These are phyloP conservation scores for Aureobasidium vineae DNA, from an alignment of 2,329 filamentous ascomycete species.

Conservation along the genomic window DNA sequence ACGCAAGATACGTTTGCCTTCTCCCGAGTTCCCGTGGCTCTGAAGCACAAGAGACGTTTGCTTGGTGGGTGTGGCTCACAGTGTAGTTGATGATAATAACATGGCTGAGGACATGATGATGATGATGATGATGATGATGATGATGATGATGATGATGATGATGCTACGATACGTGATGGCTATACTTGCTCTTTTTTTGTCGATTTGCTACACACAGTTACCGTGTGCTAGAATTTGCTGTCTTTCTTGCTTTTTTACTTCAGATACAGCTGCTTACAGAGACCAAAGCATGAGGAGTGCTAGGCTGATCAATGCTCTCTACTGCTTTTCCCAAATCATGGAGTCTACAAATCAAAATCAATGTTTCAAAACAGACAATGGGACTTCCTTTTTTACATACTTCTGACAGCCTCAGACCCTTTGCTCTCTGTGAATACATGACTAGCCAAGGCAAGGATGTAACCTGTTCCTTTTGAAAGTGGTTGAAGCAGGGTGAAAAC, in stretches of 20 bases:
- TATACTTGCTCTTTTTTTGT: not conserved
- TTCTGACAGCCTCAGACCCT: too few relatives aligned
- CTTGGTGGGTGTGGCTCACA: not conserved
- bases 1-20: not conserved
- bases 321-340: too few relatives aligned
- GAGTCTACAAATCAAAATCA: too few relatives aligned
- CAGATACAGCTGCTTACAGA: too few relatives aligned
- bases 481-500: not conserved
- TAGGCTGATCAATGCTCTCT: too few relatives aligned
- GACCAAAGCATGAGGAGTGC: too few relatives aligned
- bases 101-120: not conserved
- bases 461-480: not conserved
- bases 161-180: not conserved
- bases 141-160: not conserved
- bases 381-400: too few relatives aligned
- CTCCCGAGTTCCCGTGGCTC: constrained; percentile 13
- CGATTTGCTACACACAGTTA: not conserved
- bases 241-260: not conserved
- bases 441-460: not conserved
- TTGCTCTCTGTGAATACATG: too few relatives aligned
- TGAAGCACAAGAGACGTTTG: not conserved
- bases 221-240: not conserved
- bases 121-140: too few relatives aligned
- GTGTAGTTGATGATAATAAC: too few relatives aligned
- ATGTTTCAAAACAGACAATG: too few relatives aligned